Percentiles rank a stretch among this genome's conserved stretches.
Conservation (phyloP, 2,329 filamentous ascomycete genomes). For the Neopestalotiopsis rosae region DNA sequence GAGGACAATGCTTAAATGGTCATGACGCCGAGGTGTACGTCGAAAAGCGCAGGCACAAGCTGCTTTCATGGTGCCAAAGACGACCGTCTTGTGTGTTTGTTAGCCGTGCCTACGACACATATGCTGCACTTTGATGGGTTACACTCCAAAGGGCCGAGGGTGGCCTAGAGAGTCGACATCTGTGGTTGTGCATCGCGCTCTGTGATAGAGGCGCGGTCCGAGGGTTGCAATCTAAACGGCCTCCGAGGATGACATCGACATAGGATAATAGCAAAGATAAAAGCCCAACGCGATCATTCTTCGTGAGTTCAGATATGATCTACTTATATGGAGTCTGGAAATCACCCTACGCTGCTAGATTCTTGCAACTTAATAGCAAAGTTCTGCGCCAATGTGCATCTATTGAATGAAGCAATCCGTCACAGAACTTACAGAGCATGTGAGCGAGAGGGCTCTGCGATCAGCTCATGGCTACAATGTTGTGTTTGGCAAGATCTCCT, state of each 20-base stretch:
- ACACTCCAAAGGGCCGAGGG: background rate
- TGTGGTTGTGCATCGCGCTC: background rate
- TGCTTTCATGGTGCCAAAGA: background rate
- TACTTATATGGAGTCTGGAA: background rate
- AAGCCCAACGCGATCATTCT: background rate
- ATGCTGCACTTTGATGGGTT: background rate
- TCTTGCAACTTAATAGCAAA: too few relatives aligned
- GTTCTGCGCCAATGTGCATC: too few relatives aligned
- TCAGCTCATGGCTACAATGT: too few relatives aligned
- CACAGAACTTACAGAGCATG: too few relatives aligned
- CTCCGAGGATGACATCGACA: background rate
- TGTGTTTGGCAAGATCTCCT: too few relatives aligned
- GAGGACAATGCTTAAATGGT: background rate
- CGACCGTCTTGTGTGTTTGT: background rate
- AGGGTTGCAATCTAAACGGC: background rate
- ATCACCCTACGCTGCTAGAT: background rate
- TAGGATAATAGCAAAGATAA: background rate
- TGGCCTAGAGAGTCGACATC: background rate
- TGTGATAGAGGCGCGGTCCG: background rate
- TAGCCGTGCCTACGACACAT: background rate
- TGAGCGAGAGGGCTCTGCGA: too few relatives aligned
- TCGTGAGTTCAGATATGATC: background rate
- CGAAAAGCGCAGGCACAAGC: background rate
- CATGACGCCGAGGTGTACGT: background rate
- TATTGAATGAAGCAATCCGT: too few relatives aligned